These are phyloP conservation scores for Lactuca saligna DNA, from an alignment of 129 eudicot genomes.

Conservation along the genomic window DNA sequence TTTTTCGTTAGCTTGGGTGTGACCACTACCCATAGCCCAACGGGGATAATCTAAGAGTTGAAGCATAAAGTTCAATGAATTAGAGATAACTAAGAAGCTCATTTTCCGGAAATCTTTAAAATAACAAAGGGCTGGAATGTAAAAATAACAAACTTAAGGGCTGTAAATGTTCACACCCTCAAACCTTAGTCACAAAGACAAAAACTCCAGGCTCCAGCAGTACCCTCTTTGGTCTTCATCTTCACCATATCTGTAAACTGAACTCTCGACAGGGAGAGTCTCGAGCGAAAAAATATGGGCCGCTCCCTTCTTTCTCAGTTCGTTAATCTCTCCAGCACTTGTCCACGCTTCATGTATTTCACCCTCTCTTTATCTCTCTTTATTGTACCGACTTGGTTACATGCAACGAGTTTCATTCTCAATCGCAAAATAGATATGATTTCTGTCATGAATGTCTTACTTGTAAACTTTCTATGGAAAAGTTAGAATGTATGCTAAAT, in stretches of 20 bases:
- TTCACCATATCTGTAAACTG: conserved; percentile 23
- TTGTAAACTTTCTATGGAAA: neutral
- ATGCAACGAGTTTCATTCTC: neutral
- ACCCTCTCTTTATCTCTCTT: conserved; percentile 7
- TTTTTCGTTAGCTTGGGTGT: no score
- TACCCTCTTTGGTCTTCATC: neutral
- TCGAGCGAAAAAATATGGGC: conserved; percentile 41
- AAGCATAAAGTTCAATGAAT: no score
- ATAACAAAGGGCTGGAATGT: neutral
- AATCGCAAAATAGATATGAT: neutral
- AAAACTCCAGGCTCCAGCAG: conserved; percentile 5
- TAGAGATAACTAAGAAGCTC: no score
- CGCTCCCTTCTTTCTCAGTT: conserved; percentile 58
- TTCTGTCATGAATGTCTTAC: neutral
- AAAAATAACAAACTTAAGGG: conserved; percentile 7
- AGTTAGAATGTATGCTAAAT: conserved; percentile 1
- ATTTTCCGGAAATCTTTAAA: neutral
- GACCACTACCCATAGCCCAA: no score
- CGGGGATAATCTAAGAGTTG: no score
- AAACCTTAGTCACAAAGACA: conserved; percentile 13
- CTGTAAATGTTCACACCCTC: conserved; percentile 4
- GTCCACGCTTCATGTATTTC: conserved; percentile 62
- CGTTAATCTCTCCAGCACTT: conserved; percentile 48
- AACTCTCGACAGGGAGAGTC: neutral
- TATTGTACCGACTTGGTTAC: neutral